Evolutionary conservation across 148 eudicot genomes (phyloP).

Genomic region (Arbutus unedo): DNA sequence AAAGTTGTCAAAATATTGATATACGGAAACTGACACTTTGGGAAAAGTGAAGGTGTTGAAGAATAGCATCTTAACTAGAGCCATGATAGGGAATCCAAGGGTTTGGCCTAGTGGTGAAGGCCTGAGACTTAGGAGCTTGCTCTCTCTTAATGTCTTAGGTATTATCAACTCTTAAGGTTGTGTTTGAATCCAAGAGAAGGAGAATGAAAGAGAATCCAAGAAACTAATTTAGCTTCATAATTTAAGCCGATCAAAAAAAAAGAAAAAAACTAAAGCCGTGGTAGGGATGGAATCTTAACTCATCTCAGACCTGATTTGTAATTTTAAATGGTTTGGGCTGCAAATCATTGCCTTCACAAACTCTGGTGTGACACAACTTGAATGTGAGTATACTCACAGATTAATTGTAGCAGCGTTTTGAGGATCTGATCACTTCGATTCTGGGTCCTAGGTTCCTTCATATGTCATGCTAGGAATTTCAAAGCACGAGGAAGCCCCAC

Average conservation of each 20-base stretch:
- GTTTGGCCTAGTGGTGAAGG: too few relatives aligned
- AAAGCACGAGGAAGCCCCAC: constrained; percentile 68
- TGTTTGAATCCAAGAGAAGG: too few relatives aligned
- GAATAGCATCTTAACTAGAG: not conserved
- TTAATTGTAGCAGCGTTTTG: not conserved
- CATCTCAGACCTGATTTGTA: not conserved
- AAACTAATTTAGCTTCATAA: too few relatives aligned
- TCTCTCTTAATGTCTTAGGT: too few relatives aligned
- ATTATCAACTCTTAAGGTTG: too few relatives aligned
- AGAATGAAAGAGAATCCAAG: too few relatives aligned
- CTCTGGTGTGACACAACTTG: not conserved
- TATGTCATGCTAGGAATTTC: constrained; percentile 69
- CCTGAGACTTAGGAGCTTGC: too few relatives aligned
- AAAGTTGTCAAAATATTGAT: not conserved
- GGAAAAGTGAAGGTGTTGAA: not conserved
- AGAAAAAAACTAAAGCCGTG: not conserved
- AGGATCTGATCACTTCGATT: constrained; percentile 5
- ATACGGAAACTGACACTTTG: not conserved
- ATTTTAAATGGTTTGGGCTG: not conserved
- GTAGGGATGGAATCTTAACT: not conserved
- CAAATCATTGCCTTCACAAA: not conserved
- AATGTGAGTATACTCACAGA: not conserved
- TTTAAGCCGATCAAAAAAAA: too few relatives aligned
- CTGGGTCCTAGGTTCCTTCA: constrained; percentile 53
- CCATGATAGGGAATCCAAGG: too few relatives aligned